Evolutionary conservation across 2,329 filamentous ascomycete species (phyloP).

Genomic region (Lachnellula hyalina): DNA sequence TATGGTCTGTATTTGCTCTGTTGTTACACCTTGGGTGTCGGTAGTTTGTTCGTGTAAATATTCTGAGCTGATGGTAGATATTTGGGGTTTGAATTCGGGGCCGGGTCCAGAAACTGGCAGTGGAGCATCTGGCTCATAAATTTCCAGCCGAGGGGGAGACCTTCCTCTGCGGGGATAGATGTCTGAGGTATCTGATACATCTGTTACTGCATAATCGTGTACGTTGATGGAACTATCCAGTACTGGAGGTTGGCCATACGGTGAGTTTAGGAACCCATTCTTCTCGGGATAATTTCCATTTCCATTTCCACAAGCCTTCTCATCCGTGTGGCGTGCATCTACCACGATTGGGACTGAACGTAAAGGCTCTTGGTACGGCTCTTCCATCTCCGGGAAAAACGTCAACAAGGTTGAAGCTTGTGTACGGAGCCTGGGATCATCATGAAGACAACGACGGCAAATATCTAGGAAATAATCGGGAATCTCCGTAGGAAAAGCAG

Average conservation of each 20-base stretch:
- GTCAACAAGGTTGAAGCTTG: conserved; percentile 68
- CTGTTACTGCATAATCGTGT: conserved; percentile 25
- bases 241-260: conserved; percentile 6
- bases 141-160: conserved; percentile 23
- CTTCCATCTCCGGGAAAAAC: conserved; percentile 54
- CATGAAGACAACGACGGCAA: conserved; percentile 66
- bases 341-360: conserved; percentile 25
- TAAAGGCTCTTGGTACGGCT: conserved; percentile 12
- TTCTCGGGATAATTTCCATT: conserved; percentile 8
- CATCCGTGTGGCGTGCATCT: conserved; percentile 22
- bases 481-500: conserved; percentile 51
- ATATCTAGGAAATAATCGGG: conserved; percentile 79
- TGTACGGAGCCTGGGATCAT: conserved; percentile 65
- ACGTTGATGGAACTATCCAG: conserved; percentile 13
- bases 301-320: conserved; percentile 1
- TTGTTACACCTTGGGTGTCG: background rate
- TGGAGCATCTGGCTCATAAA: background rate
- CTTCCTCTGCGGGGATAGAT: conserved; percentile 28
- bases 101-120: background rate
- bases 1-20: background rate
- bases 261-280: conserved; percentile 10
- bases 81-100: background rate
- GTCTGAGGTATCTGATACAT: conserved; percentile 23
- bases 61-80: background rate
- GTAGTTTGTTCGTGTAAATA: background rate